Evolutionary conservation across 257 asterid genomes (phyloP).

Genomic region (Ilex aquifolium): DNA sequence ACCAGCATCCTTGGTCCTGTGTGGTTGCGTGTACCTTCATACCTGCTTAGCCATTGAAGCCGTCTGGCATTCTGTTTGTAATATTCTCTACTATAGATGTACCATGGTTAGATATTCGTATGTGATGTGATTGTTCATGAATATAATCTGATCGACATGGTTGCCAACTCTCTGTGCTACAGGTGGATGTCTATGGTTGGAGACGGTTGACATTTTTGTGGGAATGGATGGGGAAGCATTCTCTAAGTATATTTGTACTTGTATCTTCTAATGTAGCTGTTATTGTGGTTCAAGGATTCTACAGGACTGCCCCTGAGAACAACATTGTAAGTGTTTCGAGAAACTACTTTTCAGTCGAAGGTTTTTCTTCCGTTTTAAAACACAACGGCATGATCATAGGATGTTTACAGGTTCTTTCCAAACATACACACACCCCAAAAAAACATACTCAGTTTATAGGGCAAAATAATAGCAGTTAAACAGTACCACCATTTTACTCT

Average conservation of each 20-base stretch:
- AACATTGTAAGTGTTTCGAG: conserved; percentile 52
- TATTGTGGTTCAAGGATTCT: conserved; percentile 65
- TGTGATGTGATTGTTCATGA: background rate
- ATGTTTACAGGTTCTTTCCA: too few species aligned
- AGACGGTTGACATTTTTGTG: conserved; percentile 35
- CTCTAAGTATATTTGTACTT: conserved; percentile 59
- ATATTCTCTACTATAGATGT: background rate
- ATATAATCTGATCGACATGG: background rate
- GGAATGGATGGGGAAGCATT: conserved; percentile 81
- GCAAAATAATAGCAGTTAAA: too few species aligned
- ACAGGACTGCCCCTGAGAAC: conserved; percentile 50
- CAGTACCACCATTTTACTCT: background rate
- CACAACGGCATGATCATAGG: background rate
- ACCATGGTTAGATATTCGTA: background rate
- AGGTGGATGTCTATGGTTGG: conserved; percentile 84
- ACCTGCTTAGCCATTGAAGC: background rate
- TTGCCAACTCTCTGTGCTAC: background rate
- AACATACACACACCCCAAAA: too few species aligned
- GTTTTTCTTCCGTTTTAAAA: background rate
- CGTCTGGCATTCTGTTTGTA: background rate
- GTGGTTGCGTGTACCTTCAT: too few species aligned
- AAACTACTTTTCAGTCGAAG: background rate
- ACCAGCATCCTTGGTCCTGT: too few species aligned
- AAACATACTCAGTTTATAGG: too few species aligned
- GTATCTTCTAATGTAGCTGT: conserved; percentile 64